Base-by-base conservation (phyloP, 1,284 basidiomycete genomes). In the Wallemia hederae region DNA sequence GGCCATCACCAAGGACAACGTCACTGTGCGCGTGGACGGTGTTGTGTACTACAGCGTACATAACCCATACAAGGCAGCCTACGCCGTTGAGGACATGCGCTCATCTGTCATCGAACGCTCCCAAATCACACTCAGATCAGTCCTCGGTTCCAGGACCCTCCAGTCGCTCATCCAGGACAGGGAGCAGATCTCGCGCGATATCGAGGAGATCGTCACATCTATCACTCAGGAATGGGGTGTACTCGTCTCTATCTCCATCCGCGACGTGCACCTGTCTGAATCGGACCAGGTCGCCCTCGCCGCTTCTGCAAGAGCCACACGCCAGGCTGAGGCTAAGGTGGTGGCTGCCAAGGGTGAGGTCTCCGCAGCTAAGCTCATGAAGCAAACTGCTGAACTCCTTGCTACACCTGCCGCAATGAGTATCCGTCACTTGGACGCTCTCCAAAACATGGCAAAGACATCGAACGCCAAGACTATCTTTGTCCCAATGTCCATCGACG, bases 281-380 rank as follows among this genome's bases (percentile, higher is more conserved):
- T 49, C 60, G 69, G 70, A 70, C 71, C 64, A 70, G 71, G 63
- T 83, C 60, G 78, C 90, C 69, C 77, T 85, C 59, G 83, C 84
- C 15, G 83, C 39, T 11, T 49, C 39, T 5, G 39, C 39, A 11
- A 14, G 39, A 17, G 39, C 39, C n/a, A 49, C 39, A 7, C 39
- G 39, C n/a, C 39, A 49, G n/a, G 71, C 67, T 59, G 70, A 71
- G 62, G 63, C 64, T 58, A 70, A 91, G 72, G 88, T 97, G 69
- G 96, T 97, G 66, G 89, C 89, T 58, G 92, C 91, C 0, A 79
- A 87, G 63, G 92, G 91, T 22, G 91, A 97, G 74, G 91, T 96
- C 64, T 88, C 94, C 69, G 77, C 88, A 39, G 89, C 91, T 55
- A 80, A 86, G 66, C 80, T 96, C 69, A 94, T 96, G 90, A 77